Base-by-base conservation (phyloP, 208 protist species). In the Trypanosoma grayi region DNA sequence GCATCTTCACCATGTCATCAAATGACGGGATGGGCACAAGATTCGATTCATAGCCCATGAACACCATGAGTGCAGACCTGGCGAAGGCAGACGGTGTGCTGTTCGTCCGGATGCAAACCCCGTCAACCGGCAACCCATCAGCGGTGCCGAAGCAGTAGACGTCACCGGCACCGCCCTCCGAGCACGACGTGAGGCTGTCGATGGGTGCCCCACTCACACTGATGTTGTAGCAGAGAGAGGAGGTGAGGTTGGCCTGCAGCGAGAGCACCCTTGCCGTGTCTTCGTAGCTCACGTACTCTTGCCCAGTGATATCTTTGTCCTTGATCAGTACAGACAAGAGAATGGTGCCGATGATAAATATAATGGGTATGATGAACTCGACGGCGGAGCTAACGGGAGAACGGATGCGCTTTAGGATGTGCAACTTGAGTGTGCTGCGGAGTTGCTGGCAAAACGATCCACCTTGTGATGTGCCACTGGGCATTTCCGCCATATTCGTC, bases 321-420 rank as follows among this genome's bases (percentile, higher is more conserved):
- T 59, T 53, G 1, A 59, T 69, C 13, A 53, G 0, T 11, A 25
- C 13, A 2, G 25, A 87, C 13, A 91, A 53, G 4, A 70, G 34
- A 16, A 87, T 60, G 3, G 73, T 60, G 28, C 69, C 73, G 22
- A 83, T 20, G 22, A 87, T 72, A 46, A 91, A 85, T n/a, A 87
- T 16, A 61, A 91, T 80, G 7, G 84, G 81, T 20, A 87, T 75
- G 11, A 83, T 1, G 11, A 87, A 20, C 70, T 87, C 83, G 40
- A 69, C 71, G 37, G 70, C 28, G 39, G 60, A 80, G 20, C 70
- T 77, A 30, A 58, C 59, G 50, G 62, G 70, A 34, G 83, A 78
- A 8, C 77, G 79, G 40, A 60, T 50, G 63, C 80, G 79, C n/a
- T 81, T 75, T 1, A 77, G 27, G 10, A 83, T 48, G 28, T 79